Percentiles rank a stretch among this genome's conserved stretches.
These are phyloP conservation scores for Tulasnella sp. DNA, from an alignment of 768 basidiomycete species.

Conservation along the genomic window DNA sequence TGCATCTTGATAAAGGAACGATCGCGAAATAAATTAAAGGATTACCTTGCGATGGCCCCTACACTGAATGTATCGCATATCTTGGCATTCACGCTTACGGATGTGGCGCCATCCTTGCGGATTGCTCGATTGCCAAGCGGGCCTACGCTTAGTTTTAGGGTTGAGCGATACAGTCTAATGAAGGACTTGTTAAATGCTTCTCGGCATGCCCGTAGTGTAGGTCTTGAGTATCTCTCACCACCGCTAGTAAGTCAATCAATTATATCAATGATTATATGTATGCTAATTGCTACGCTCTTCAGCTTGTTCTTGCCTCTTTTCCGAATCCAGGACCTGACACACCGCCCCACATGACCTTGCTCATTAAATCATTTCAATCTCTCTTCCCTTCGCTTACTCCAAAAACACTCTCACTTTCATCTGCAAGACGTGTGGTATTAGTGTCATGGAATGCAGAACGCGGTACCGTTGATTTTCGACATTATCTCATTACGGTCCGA, in stretches of 20 bases:
- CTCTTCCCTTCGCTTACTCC: slow-evolving; percentile 90
- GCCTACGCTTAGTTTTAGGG: slow-evolving; percentile 83
- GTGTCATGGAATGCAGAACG: slow-evolving; percentile 79
- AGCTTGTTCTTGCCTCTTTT: slow-evolving; percentile 90
- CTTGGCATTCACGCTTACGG: slow-evolving; percentile 80
- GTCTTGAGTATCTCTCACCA: slow-evolving; percentile 80
- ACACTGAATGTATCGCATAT: slow-evolving; percentile 84
- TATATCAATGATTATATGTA: no score
- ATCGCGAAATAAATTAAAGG: slow-evolving; percentile 77
- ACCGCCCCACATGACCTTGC: slow-evolving; percentile 73
- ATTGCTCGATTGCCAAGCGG: slow-evolving; percentile 80
- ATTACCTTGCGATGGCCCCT: slow-evolving; percentile 86
- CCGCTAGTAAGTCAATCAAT: slow-evolving; percentile 57
- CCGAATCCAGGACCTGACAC: slow-evolving; percentile 59
- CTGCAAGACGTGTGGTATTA: slow-evolving; percentile 87
- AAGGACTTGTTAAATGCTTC: slow-evolving; percentile 64
- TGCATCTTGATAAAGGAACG: slow-evolving; percentile 58
- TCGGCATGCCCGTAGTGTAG: slow-evolving; percentile 56
- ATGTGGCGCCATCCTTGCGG: slow-evolving; percentile 71
- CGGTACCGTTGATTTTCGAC: slow-evolving; percentile 81
- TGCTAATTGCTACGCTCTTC: not conserved
- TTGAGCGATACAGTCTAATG: slow-evolving; percentile 85
- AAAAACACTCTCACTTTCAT: slow-evolving; percentile 62
- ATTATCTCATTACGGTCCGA: slow-evolving; percentile 90
- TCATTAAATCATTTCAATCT: slow-evolving; percentile 93